Percentiles rank a stretch among this genome's conserved stretches.
Evolutionary conservation across 2,329 filamentous ascomycete species (phyloP).

Genomic region (Aspergillus sp.): DNA sequence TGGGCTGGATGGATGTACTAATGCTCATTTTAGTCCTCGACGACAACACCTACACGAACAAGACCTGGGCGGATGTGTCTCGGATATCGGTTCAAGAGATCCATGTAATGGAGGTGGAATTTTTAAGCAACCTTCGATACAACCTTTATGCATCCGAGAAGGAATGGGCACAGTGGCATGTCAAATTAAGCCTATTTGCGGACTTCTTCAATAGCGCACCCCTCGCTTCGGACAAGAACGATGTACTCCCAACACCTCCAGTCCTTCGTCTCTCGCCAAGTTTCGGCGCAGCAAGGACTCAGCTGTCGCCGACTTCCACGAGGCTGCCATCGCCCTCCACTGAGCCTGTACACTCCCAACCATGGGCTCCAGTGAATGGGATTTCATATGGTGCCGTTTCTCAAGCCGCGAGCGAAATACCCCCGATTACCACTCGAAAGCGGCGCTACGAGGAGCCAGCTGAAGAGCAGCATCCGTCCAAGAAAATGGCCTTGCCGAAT

Average conservation of each 20-base stretch:
- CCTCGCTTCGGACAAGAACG: slow-evolving; percentile 42
- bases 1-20: neutral
- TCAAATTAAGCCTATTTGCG: slow-evolving; percentile 76
- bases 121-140: slow-evolving; percentile 97
- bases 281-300: slow-evolving; percentile 31
- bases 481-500: slow-evolving; percentile 44
- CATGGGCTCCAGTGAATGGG: slow-evolving; percentile 29
- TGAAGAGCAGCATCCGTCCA: slow-evolving; percentile 59
- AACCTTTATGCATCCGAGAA: slow-evolving; percentile 81
- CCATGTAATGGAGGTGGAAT: slow-evolving; percentile 99
- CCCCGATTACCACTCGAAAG: slow-evolving; percentile 49
- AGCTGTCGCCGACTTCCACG: slow-evolving; percentile 30
- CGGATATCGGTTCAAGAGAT: slow-evolving; percentile 92
- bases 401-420: slow-evolving; percentile 24
- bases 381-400: slow-evolving; percentile 25
- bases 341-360: slow-evolving; percentile 30
- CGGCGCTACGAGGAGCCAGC: slow-evolving; percentile 57
- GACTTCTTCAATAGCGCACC: slow-evolving; percentile 76
- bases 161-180: slow-evolving; percentile 86
- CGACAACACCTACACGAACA: slow-evolving; percentile 99
- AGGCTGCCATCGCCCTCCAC: slow-evolving; percentile 41
- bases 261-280: slow-evolving; percentile 37
- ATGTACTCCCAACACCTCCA: slow-evolving; percentile 29
- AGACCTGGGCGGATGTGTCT: slow-evolving; percentile 98
- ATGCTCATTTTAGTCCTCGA: slow-evolving; percentile 67